These are phyloP conservation scores for sweet orange (Citrus sinensis) DNA, from an alignment of 345 rosid species.

Conservation along the genomic window DVS_A1.0 CM039163.1:35385001-35385500, in stretches of 20 bases:
- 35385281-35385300: neutral
- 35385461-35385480: neutral
- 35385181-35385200: neutral
- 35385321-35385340: neutral
- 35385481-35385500: constrained; percentile 3
- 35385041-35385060: constrained; percentile 5
- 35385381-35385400: constrained; percentile 5
- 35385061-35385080: neutral
- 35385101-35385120: neutral
- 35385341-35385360: neutral
- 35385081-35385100: neutral
- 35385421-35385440: constrained; percentile 17
- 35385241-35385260: neutral
- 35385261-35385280: neutral
- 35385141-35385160: neutral
- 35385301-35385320: neutral
- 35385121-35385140: neutral
- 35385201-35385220: neutral
- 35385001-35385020: constrained; percentile 28
- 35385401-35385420: neutral
- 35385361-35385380: neutral
- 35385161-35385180: neutral
- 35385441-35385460: neutral
- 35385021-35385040: constrained; percentile 16
- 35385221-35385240: constrained; percentile 1